These are phyloP conservation scores for Oropetium thomaeum DNA, from an alignment of 176 grass and related monocot genomes.

Conservation along the genomic window DNA sequence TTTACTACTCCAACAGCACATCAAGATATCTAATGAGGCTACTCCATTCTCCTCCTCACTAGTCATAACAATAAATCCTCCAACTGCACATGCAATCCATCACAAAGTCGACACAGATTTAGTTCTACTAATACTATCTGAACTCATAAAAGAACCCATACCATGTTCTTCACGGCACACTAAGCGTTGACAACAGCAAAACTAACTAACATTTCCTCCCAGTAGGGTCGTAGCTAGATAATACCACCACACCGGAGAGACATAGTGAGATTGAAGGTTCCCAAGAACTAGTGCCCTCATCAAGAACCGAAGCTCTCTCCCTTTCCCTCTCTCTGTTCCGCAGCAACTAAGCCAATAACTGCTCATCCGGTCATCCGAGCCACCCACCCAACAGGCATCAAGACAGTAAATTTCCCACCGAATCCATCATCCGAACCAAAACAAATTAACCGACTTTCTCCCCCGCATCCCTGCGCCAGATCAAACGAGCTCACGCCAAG, in stretches of 20 bases:
- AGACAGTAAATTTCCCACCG: no score
- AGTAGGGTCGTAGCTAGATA: no score
- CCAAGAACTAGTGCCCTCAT: not conserved
- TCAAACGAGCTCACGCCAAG: not conserved
- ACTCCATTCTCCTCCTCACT: not conserved
- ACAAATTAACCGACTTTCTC: not conserved
- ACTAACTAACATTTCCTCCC: no score
- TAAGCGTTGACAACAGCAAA: not conserved
- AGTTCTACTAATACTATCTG: not conserved
- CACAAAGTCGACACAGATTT: constrained; percentile 1
- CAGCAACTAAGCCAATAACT: not conserved
- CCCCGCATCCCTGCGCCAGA: not conserved
- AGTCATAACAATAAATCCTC: not conserved
- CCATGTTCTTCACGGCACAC: not conserved
- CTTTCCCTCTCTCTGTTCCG: no score
- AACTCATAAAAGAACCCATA: not conserved
- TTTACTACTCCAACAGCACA: constrained; percentile 6
- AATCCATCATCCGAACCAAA: constrained; percentile 11
- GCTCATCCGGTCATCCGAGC: no score
- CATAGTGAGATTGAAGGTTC: not conserved
- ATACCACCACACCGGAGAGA: no score
- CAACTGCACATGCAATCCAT: not conserved
- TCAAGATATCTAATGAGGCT: not conserved
- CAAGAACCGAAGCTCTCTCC: not conserved
- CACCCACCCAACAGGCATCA: no score